These are phyloP conservation scores for Penstemon newberryi DNA, from an alignment of 257 asterid genomes.

Conservation along the genomic window DNA sequence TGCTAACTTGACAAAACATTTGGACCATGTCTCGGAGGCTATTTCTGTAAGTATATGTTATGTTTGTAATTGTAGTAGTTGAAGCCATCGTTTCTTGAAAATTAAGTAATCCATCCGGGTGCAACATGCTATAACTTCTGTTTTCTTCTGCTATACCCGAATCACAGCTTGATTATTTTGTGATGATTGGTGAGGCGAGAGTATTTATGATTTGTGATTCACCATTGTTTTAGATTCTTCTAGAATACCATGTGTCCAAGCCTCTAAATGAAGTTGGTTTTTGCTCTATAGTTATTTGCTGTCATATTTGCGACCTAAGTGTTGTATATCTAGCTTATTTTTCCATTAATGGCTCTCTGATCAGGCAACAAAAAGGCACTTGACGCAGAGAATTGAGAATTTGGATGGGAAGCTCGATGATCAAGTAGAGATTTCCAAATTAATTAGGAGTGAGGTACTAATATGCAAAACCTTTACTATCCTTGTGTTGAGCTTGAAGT, in stretches of 20 bases:
- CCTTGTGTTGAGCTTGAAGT: background rate
- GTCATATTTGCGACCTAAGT: background rate
- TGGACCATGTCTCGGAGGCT: conserved; percentile 79
- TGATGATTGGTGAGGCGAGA: background rate
- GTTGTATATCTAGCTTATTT: background rate
- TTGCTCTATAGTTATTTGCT: background rate
- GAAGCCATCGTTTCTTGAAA: background rate
- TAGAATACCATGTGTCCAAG: background rate
- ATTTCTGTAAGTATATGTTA: conserved; percentile 62
- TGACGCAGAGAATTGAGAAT: conserved; percentile 91
- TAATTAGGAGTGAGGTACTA: conserved; percentile 68
- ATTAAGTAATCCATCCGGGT: background rate
- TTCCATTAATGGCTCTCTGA: background rate
- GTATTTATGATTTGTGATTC: background rate
- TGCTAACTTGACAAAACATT: conserved; percentile 77
- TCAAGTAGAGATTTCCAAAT: conserved; percentile 78
- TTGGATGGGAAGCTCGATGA: conserved; percentile 91
- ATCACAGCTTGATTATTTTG: background rate
- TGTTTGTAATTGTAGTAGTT: background rate
- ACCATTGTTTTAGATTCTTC: background rate
- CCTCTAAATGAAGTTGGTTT: background rate
- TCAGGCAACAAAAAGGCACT: conserved; percentile 36
- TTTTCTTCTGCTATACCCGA: background rate
- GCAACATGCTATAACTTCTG: background rate
- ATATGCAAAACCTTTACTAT: background rate